Conservation (phyloP, 495 filamentous ascomycete genomes). For the Hypoxylon trugodes region DNA sequence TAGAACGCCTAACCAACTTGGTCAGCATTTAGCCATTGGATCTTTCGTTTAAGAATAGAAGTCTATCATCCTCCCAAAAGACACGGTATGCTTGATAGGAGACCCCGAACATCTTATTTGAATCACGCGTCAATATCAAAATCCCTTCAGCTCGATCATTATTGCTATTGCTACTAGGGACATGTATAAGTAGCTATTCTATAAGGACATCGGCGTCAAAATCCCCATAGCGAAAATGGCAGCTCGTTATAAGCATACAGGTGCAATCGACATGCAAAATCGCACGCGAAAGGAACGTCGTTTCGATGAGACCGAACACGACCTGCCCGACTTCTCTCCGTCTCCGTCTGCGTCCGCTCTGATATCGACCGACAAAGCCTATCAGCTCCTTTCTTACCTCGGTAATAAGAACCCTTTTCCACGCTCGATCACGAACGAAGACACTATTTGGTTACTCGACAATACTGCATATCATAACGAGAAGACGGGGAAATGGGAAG, state of each 20-base stretch:
- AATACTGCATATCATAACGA: slow-evolving; percentile 78
- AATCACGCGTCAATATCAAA: slow-evolving; percentile 36
- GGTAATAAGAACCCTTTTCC: slow-evolving; percentile 55
- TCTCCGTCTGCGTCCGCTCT: slow-evolving; percentile 18
- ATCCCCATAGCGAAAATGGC: slow-evolving; percentile 27
- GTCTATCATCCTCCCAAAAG: slow-evolving; percentile 1
- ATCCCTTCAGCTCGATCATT: slow-evolving; percentile 6
- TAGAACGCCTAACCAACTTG: neutral
- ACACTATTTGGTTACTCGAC: slow-evolving; percentile 89
- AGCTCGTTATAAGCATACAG: slow-evolving; percentile 20
- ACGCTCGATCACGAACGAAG: slow-evolving; percentile 49
- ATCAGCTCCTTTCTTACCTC: slow-evolving; percentile 55
- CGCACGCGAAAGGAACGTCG: slow-evolving; percentile 51
- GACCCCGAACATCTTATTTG: slow-evolving; percentile 9
- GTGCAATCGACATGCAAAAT: slow-evolving; percentile 46
- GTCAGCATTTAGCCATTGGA: neutral
- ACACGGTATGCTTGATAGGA: slow-evolving; percentile 2
- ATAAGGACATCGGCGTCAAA: neutral
- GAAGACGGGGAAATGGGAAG: slow-evolving; percentile 67
- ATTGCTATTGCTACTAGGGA: neutral
- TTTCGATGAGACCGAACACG: slow-evolving; percentile 54
- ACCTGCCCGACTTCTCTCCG: slow-evolving; percentile 46
- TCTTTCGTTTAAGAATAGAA: slow-evolving; percentile 24
- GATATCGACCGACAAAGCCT: slow-evolving; percentile 39
- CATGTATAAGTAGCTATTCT: neutral